phyloP scores from a whole-genome alignment of 805 yeast genomes.

The Alloascoidea hylecoeti region DNA sequence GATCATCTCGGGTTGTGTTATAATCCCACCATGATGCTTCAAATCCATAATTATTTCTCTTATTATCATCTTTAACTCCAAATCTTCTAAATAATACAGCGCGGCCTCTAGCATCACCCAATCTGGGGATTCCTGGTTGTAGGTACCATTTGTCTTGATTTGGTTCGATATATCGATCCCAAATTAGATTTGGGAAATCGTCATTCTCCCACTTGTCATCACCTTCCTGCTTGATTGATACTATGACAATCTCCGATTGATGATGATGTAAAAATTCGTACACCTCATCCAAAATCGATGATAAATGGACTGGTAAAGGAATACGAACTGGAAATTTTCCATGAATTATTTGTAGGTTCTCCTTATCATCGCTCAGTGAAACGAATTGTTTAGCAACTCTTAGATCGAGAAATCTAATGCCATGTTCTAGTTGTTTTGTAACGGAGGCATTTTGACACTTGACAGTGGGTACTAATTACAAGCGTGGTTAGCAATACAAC shows the following conservation, averaged over 20 bases:
- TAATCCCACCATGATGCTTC: constrained; percentile 56
- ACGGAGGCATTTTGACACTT: constrained; percentile 58
- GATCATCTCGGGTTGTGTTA: constrained; percentile 51
- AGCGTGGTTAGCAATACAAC: constrained; percentile 6
- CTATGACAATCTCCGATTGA: constrained; percentile 44
- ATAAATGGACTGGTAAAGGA: constrained; percentile 38
- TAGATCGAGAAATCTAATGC: constrained; percentile 64
- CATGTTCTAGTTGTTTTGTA: constrained; percentile 48
- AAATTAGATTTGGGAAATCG: constrained; percentile 48
- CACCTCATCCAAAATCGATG: constrained; percentile 38
- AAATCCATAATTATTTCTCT: constrained; percentile 34
- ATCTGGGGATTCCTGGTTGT: constrained; percentile 35
- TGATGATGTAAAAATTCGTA: constrained; percentile 39
- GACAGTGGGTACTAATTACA: constrained; percentile 44
- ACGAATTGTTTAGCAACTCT: constrained; percentile 46
- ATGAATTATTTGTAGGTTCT: constrained; percentile 53
- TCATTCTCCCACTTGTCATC: constrained; percentile 48
- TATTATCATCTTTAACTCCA: constrained; percentile 35
- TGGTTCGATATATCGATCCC: constrained; percentile 38
- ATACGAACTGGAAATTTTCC: constrained; percentile 65
- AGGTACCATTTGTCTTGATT: constrained; percentile 47
- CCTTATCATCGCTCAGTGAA: constrained; percentile 16
- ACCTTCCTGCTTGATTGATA: constrained; percentile 68
- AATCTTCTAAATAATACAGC: constrained; percentile 55
- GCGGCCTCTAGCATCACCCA: constrained; percentile 57